phyloP scores from a whole-genome alignment of 1,139 yeast genomes.

The Scheffersomyces segobiensis region DNA sequence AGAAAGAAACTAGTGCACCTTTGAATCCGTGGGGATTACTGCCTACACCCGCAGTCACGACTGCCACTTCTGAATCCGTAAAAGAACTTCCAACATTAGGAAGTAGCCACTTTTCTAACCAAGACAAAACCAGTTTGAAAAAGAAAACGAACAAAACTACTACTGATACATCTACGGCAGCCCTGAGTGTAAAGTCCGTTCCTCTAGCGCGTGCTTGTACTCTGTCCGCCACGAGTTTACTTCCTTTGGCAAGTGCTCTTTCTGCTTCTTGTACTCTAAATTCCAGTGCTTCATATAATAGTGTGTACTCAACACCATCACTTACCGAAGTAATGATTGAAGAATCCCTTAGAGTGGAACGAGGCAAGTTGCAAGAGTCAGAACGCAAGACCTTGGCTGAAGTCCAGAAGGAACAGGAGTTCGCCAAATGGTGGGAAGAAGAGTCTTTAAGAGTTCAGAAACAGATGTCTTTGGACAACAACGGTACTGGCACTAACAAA shows the following conservation, averaged over 20 bases:
- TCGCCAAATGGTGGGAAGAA: conserved; percentile 80
- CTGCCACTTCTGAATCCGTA: not conserved
- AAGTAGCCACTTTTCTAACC: conserved; percentile 1
- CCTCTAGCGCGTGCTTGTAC: not conserved
- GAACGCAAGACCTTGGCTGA: conserved; percentile 56
- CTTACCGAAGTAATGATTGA: conserved; percentile 42
- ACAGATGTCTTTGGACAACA: conserved; percentile 27
- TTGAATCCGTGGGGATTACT: conserved; percentile 13
- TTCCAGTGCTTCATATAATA: not conserved
- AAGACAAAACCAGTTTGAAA: not conserved
- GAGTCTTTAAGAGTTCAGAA: conserved; percentile 63
- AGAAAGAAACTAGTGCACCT: not conserved
- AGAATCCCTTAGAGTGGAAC: conserved; percentile 50
- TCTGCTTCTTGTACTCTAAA: not conserved
- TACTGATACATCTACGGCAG: not conserved
- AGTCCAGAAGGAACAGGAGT: conserved; percentile 76
- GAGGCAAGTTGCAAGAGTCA: conserved; percentile 26
- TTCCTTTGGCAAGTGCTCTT: not conserved
- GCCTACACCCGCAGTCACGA: not conserved
- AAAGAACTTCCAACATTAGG: conserved; percentile 8
- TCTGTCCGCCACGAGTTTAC: not conserved
- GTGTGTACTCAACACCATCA: conserved; percentile 19
- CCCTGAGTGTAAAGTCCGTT: not conserved
- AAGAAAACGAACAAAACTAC: not conserved
- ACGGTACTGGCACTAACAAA: conserved; percentile 1